Evolutionary conservation across 2,329 filamentous ascomycete species (phyloP), one percentile per base, ranked within the genome.

Genomic region (Paraphoma sp.): DNA sequence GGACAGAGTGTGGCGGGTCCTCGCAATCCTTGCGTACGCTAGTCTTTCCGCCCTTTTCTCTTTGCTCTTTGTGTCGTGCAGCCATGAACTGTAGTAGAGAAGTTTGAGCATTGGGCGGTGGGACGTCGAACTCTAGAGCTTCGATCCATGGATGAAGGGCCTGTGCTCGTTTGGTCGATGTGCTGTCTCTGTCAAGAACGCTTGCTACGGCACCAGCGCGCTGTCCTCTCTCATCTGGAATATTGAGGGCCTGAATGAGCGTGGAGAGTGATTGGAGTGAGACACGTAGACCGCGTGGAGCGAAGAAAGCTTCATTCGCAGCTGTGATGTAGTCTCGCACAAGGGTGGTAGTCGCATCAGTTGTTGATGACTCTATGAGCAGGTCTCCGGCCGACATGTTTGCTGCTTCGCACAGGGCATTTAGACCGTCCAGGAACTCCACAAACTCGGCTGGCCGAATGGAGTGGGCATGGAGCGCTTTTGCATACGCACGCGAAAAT

Each of bases 371-470:
- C 14, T 18, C 33, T 2, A 40, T 11, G 5, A 65, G 23, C 16
- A 71, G 49, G 18, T 65, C 54, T 1, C 14, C 18, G 10, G 52
- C 31, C 4, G 59, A 53, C 2, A 56, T 57, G 11, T 55, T 53
- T 3, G 63, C 59, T 5, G 62, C 62, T 16, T 50, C 45, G 44
- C 66, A 70, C 8, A 76, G 55, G 18, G 65, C 61, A 41, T 75
- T 75, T 5, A 76, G 57, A 6, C 72, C 72, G 31, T 75, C 68
- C 8, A 76, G 47, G 51, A 76, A 76, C 11, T 69, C 69, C 9
- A 65, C 53, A 50, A 76, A 76, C 23, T 74, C 66, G 2, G 64
- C 63, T 9, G 67, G 66, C 5, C 59, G 58, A 11, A 76, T 68
- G 10, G 66, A 69, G 57, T 73, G 72, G 1, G 63, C 51, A 36